phyloP scores from a whole-genome alignment of 176 grass and related monocot genomes.

The Raddia guianensis region DNA sequence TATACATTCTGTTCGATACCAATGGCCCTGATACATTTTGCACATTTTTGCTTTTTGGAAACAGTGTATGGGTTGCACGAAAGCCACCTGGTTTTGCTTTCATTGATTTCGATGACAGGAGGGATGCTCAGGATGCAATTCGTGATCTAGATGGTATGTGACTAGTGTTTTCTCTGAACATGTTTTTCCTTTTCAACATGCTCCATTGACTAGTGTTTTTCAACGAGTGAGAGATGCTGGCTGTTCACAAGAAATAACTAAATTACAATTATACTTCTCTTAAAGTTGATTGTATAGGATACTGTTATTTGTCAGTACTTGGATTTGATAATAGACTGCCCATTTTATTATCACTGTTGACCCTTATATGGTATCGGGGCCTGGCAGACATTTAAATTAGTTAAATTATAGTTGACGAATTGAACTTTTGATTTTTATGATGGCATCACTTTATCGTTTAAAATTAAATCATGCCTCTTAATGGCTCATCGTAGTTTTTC shows the following conservation, averaged over 20 bases:
- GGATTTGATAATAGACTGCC: neutral
- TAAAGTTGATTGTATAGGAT: neutral
- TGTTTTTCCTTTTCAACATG: neutral
- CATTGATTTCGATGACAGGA: constrained; percentile 90
- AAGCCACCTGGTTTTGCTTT: constrained; percentile 96
- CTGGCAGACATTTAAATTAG: constrained; percentile 14
- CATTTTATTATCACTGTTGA: neutral
- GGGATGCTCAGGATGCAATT: constrained; percentile 91
- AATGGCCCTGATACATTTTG: neutral
- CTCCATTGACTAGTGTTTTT: neutral
- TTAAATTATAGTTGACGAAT: neutral
- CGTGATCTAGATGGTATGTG: constrained; percentile 80
- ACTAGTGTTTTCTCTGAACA: neutral
- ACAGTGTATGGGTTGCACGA: constrained; percentile 92
- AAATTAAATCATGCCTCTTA: neutral
- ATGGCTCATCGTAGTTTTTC: neutral
- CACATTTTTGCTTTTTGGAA: constrained; percentile 22
- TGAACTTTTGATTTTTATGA: neutral
- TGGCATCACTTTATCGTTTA: neutral
- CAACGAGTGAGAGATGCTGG: neutral
- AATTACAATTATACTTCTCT: constrained; percentile 2
- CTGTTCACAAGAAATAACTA: neutral
- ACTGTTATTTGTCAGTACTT: neutral
- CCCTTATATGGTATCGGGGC: neutral
- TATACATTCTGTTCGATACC: neutral